Percentiles rank a stretch among this genome's conserved stretches.
Conservation (phyloP, 2,329 filamentous ascomycete genomes). For the Aspergillus neotritici region DNA sequence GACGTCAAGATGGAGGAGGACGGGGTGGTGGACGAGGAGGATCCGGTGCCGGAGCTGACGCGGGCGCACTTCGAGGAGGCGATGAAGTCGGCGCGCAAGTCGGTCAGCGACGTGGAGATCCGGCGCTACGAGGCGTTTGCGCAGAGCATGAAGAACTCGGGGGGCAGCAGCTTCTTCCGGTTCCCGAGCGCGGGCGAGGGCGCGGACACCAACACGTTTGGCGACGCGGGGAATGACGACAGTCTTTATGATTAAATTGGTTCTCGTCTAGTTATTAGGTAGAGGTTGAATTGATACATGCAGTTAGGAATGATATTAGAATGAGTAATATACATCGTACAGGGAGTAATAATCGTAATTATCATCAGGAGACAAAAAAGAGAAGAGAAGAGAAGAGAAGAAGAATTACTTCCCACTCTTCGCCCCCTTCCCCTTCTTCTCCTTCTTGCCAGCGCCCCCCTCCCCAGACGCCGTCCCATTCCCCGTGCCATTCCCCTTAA, state of each 20-base stretch:
- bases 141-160: constrained; percentile 98
- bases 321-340: not conserved
- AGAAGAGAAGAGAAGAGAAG: not conserved
- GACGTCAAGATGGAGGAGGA: constrained; percentile 71
- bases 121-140: constrained; percentile 97
- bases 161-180: constrained; percentile 95
- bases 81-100: constrained; percentile 89
- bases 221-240: constrained; percentile 87
- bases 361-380: not conserved
- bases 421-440: constrained; percentile 12
- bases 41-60: constrained; percentile 92
- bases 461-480: constrained; percentile 6
- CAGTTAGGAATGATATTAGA: no score
- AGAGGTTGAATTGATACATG: no score
- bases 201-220: constrained; percentile 57
- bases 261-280: constrained; percentile 12
- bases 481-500: constrained; percentile 1
- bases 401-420: constrained; percentile 17
- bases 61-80: constrained; percentile 98
- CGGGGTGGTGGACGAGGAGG: constrained; percentile 56
- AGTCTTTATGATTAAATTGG: constrained; percentile 83
- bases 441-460: constrained; percentile 1
- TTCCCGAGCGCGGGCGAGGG: constrained; percentile 66
- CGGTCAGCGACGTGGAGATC: constrained; percentile 94
- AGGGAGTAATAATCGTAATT: not conserved